Evolutionary conservation across 768 basidiomycete species (phyloP), one percentile per base, ranked within the genome.

Genomic region (Neoboletus subvelutipes): DNA sequence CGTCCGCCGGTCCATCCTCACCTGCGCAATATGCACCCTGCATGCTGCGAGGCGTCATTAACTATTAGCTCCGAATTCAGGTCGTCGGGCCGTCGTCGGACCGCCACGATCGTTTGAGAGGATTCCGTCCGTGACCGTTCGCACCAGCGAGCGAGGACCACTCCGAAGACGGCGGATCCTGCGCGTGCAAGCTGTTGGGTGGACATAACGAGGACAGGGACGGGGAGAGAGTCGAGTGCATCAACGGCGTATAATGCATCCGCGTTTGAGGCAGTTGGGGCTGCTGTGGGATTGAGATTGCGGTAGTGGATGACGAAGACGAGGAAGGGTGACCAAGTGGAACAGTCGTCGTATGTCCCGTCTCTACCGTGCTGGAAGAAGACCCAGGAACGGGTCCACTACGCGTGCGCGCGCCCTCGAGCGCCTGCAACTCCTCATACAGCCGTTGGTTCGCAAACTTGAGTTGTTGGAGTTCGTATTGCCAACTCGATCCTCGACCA

Each of bases 391-490:
- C 28, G 31, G 41, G 22, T 8, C 24, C 48, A 10, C n/a, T 51
- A 34, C 45, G 43, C 20, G 54, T 47, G 37, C 39, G 29, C 9
- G 48, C 59, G 29, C 58, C 66, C 43, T 80, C 80, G 13, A 82
- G 70, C 18, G 64, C 68, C 24, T 67, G 68, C 29, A 85, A 58
- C 64, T 92, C 88, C 45, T 88, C 87, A 50, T 70, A 70, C 54
- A 92, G 60, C 58, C 84, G 72, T 71, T 83, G 78, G 65, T 92
- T 93, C 51, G 80, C 77, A 64, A 86, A 85, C 66, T 85, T 80
- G 61, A 94, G 77, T 71, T 94, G 90, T 73, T 92, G 88, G 47
- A 95, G 77, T 74, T 94, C 92, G 63, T 93, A 96, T 75, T 96
- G 94, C 94, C 94, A 97, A 61, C 90, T 92, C 33, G 87, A 87